These are phyloP conservation scores for Cladosporium sp. DNA, from an alignment of 2,329 filamentous ascomycete genomes.

Conservation along the genomic window DNA sequence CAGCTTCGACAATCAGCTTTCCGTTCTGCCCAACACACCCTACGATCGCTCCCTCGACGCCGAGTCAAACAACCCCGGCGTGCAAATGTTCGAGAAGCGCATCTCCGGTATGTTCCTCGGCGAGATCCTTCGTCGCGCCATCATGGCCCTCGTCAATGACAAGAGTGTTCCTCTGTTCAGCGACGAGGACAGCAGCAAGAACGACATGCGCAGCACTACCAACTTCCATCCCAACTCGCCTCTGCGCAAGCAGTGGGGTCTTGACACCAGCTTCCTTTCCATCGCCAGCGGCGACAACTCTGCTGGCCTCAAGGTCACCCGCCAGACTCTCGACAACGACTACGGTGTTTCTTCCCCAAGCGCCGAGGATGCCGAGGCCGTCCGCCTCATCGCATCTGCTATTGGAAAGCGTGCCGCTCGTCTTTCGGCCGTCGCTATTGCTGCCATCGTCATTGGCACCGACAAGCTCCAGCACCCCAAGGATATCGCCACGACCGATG, in stretches of 20 bases:
- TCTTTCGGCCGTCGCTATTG: slow-evolving; percentile 83
- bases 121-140: slow-evolving; percentile 79
- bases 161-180: slow-evolving; percentile 70
- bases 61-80: slow-evolving; percentile 83
- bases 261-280: slow-evolving; percentile 89
- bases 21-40: slow-evolving; percentile 78
- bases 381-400: slow-evolving; percentile 79
- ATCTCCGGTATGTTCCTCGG: slow-evolving; percentile 98
- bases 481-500: slow-evolving; percentile 34
- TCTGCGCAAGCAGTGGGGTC: slow-evolving; percentile 78
- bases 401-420: slow-evolving; percentile 87
- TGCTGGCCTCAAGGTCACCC: slow-evolving; percentile 68
- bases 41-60: slow-evolving; percentile 80
- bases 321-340: slow-evolving; percentile 74
- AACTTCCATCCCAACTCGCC: slow-evolving; percentile 64
- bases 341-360: slow-evolving; percentile 75
- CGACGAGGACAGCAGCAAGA: slow-evolving; percentile 70
- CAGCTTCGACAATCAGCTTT: slow-evolving; percentile 92
- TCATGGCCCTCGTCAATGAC: slow-evolving; percentile 72
- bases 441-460: slow-evolving; percentile 77
- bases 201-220: slow-evolving; percentile 68
- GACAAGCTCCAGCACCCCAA: slow-evolving; percentile 60
- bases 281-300: slow-evolving; percentile 80
- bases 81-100: slow-evolving; percentile 99
- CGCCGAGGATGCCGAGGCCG: slow-evolving; percentile 80